Evolutionary conservation across 2,329 filamentous ascomycete species (phyloP).

Genomic region (Ceratocystis destructans): DNA sequence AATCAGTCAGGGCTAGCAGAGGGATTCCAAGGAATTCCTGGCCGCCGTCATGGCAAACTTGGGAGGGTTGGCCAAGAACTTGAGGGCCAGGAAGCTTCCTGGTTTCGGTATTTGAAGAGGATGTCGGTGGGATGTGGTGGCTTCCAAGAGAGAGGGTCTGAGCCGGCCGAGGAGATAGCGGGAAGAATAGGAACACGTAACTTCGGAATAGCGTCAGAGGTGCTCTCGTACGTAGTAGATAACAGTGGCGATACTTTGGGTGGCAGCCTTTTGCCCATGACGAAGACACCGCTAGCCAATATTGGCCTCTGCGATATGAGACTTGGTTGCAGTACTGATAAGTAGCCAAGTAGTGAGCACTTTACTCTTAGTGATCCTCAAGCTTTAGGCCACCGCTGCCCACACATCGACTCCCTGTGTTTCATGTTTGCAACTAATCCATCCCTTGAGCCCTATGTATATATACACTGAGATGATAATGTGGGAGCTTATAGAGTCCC

Average conservation of each 20-base stretch:
- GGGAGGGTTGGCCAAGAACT: not conserved
- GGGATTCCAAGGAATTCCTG: not conserved
- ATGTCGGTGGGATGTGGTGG: not conserved
- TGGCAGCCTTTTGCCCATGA: too few species aligned
- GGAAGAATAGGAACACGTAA: not conserved
- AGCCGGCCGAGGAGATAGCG: not conserved
- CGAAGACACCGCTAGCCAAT: not conserved
- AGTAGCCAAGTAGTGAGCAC: not conserved
- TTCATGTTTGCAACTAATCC: not conserved
- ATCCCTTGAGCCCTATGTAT: constrained; percentile 3
- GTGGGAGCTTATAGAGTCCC: too few species aligned
- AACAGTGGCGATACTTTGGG: not conserved
- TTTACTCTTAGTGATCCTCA: not conserved
- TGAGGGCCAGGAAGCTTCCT: not conserved
- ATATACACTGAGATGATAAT: not conserved
- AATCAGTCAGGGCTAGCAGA: too few species aligned
- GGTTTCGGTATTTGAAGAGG: not conserved
- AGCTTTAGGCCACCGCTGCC: not conserved
- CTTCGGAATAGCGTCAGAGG: not conserved
- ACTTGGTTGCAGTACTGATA: not conserved
- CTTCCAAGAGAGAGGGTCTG: not conserved
- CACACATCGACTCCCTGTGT: not conserved
- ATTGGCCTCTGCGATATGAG: not conserved
- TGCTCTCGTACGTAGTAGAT: not conserved
- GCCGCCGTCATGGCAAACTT: not conserved